Base-by-base conservation (phyloP, 2,329 filamentous ascomycete species). In the Orbilia quercus region DNA sequence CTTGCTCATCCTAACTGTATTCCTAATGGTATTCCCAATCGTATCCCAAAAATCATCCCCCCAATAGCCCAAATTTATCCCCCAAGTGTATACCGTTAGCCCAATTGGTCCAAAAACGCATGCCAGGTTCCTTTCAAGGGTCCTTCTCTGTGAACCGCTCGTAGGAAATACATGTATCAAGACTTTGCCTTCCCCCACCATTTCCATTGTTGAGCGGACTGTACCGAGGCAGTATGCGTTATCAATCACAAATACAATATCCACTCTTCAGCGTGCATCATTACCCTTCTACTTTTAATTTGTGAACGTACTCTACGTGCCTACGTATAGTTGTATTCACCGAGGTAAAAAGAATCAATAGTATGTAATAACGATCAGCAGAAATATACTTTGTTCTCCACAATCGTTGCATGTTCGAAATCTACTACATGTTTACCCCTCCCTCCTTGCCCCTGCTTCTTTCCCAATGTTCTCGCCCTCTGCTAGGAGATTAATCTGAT, bases 401-500 rank as follows among this genome's bases (percentile, higher is more conserved):
- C 36, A 16, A 16, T 45, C 20, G 16, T 50, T 6, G 7, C 12
- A 12, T 50, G 20, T 28, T 16, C 40, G 40, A n/a, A n/a, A n/a
- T n/a, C n/a, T n/a, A n/a, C n/a, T n/a, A n/a, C n/a, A n/a, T n/a
- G n/a, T n/a, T n/a, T n/a, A n/a, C n/a, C n/a, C n/a, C n/a, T 31
- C 50, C 50, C 50, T 54, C 48, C 14, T 45, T 45, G 42, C 45
- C 18, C 18, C 31, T 54, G 50, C 7, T 40, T 40, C 23, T 23
- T n/a, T n/a, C 11, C 6, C 50, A 2, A 40, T 38, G 9, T 22
- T 28, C 22, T 36, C 18, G 25, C 25, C 31, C 11, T 36, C 18
- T 12, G 31, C 34, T 54, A 54, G 50, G 50, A 54, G 50, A 54
- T 31, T 31, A 5, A 38, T 54, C 36, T 51, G 28, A 9, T 51